Conservation (phyloP, 768 basidiomycete species). For the Pleurotus sapidus region DNA sequence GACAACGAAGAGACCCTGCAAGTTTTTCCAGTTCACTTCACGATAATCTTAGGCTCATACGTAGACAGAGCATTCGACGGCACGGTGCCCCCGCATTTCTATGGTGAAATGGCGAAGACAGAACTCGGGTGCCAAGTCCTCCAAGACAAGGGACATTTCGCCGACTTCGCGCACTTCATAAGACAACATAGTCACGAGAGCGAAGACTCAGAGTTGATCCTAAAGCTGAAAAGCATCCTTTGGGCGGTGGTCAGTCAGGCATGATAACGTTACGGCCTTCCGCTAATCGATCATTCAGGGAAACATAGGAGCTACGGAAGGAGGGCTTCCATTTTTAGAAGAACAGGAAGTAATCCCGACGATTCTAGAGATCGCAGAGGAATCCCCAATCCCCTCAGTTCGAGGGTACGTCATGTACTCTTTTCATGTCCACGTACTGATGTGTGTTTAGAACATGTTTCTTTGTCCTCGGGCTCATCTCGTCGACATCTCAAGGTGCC, state of each 20-base stretch:
- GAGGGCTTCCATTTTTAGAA: constrained; percentile 92
- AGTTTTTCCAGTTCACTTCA: constrained; percentile 11
- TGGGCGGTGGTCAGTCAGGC: constrained; percentile 90
- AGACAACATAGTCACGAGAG: constrained; percentile 83
- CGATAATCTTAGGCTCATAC: constrained; percentile 2
- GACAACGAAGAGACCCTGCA: constrained; percentile 65
- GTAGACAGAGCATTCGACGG: constrained; percentile 70
- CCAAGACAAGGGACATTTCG: constrained; percentile 87
- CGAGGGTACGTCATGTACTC: constrained; percentile 72
- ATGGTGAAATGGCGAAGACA: constrained; percentile 97
- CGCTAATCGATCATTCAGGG: constrained; percentile 50
- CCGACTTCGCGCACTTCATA: constrained; percentile 89
- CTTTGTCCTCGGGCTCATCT: constrained; percentile 91
- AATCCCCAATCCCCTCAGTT: constrained; percentile 86
- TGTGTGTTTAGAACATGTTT: constrained; percentile 78
- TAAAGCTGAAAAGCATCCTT: constrained; percentile 90
- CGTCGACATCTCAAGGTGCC: constrained; percentile 87
- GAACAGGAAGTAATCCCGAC: constrained; percentile 92
- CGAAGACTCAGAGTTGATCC: constrained; percentile 78
- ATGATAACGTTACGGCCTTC: neutral
- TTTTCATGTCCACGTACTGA: neutral
- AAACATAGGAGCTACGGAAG: constrained; percentile 86
- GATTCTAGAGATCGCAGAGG: constrained; percentile 87
- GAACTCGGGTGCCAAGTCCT: constrained; percentile 91
- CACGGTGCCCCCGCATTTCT: constrained; percentile 92